Evolutionary conservation across 2,329 filamentous ascomycete species (phyloP), one percentile per base, ranked within the genome.

Genomic region (Emergomyces orientalis): DNA sequence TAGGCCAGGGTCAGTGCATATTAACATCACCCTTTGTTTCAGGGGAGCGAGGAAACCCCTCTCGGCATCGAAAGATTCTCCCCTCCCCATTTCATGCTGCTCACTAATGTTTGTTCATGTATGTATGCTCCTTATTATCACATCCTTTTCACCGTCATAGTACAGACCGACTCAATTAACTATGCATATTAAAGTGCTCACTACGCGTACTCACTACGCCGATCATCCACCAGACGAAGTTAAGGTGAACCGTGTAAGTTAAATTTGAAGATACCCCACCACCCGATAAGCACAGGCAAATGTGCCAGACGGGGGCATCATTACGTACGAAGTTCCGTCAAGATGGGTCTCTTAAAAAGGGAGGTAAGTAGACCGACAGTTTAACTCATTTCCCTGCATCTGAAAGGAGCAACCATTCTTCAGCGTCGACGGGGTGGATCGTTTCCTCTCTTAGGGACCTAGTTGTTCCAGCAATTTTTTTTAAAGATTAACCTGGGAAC

Each of bases 311-410:
- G 49, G 49, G 49, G 22, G 11, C 25, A 32, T 4, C 27, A 34
- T 55, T 55, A 37, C 27, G 27, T 25, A n/a, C 19, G n/a, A 39
- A 17, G 32, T 8, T 34, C n/a, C 11, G n/a, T 25, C 32, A 22
- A 13, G 19, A 39, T n/a, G 13, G 11, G 30, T 55, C 19, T 32
- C 19, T 39, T 25, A 7, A 56, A 32, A 41, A 27, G 34, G 30
- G n/a, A 25, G 54, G 19, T 56, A 41, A 39, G 32, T 22, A 56
- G 54, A 56, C 54, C 54, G 54, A 56, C 54, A 56, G 32, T 56
- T n/a, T 56, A 32, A 56, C 54, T 14, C 51, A 54, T 54, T 19
- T 19, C 14, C 6, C 27, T 54, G 41, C 41, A 43, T 43, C 7
- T 4, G 7, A 5, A 43, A 13, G 41, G 13, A 43, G 32, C n/a